Evolutionary conservation across 1,284 basidiomycete genomes (phyloP).

Genomic region (Sporisorium sorghi): DNA sequence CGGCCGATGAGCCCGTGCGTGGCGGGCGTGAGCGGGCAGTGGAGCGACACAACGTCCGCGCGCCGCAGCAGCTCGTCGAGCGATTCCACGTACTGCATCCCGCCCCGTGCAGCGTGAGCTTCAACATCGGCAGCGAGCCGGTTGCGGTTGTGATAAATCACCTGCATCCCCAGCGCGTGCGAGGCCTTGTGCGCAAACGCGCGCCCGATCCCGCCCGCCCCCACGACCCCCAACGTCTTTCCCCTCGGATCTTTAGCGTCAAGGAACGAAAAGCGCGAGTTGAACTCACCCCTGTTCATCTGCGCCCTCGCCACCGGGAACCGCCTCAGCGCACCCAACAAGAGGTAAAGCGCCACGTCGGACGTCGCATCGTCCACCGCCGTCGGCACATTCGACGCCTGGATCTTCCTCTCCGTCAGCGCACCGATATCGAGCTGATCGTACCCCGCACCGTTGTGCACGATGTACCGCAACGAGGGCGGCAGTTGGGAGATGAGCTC

Average conservation of each 20-base stretch:
- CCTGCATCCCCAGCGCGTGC: slow-evolving; percentile 57
- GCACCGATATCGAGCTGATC: slow-evolving; percentile 62
- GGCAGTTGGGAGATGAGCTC: slow-evolving; percentile 58
- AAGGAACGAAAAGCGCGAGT: slow-evolving; percentile 55
- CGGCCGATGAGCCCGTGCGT: slow-evolving; percentile 70
- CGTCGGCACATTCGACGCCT: slow-evolving; percentile 62
- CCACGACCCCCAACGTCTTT: slow-evolving; percentile 63
- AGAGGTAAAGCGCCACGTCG: slow-evolving; percentile 61
- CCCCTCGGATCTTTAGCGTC: slow-evolving; percentile 53
- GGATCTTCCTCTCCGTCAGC: slow-evolving; percentile 43
- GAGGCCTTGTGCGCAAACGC: slow-evolving; percentile 62
- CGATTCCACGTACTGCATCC: slow-evolving; percentile 53
- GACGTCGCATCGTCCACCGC: slow-evolving; percentile 64
- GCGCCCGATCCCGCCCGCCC: slow-evolving; percentile 63
- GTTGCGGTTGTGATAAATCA: slow-evolving; percentile 64
- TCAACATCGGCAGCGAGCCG: slow-evolving; percentile 64
- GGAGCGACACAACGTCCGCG: slow-evolving; percentile 72
- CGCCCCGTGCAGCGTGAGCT: slow-evolving; percentile 45
- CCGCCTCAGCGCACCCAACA: slow-evolving; percentile 59
- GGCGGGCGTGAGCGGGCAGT: slow-evolving; percentile 71
- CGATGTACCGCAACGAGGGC: slow-evolving; percentile 47
- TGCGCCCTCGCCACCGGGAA: slow-evolving; percentile 54
- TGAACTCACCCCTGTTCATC: slow-evolving; percentile 49
- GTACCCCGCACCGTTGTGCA: slow-evolving; percentile 66
- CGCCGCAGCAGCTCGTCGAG: slow-evolving; percentile 70